phyloP scores from a whole-genome alignment of 2,329 filamentous ascomycete species.

The Fusarium proliferatum region DNA sequence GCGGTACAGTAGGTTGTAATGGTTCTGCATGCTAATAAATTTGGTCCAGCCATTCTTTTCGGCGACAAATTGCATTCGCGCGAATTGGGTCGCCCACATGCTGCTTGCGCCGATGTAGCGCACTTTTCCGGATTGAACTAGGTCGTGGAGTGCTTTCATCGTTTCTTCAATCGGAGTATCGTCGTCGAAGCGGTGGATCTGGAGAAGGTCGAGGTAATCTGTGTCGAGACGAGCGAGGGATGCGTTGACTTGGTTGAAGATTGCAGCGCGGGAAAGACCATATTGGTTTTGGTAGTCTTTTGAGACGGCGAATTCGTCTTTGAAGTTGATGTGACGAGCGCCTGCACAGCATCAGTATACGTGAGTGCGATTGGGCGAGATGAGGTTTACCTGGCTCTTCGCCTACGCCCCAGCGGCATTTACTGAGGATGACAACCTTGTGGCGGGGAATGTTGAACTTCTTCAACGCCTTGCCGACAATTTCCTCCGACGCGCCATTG shows the following conservation, averaged over 20 bases:
- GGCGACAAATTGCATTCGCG: constrained; percentile 62
- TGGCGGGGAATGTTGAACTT: constrained; percentile 30
- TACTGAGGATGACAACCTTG: constrained; percentile 29
- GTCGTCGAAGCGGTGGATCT: constrained; percentile 63
- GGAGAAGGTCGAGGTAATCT: constrained; percentile 64
- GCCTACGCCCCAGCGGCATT: constrained; percentile 32
- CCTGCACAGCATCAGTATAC: not conserved
- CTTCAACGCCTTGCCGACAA: constrained; percentile 28
- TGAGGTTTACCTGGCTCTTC: constrained; percentile 21
- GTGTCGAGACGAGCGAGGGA: constrained; percentile 36
- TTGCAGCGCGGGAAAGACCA: constrained; percentile 30
- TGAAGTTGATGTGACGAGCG: constrained; percentile 18
- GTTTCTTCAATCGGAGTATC: constrained; percentile 63
- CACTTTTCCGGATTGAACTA: constrained; percentile 67
- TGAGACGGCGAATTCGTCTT: constrained; percentile 17
- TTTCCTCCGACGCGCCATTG: constrained; percentile 25
- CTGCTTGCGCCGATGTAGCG: constrained; percentile 62
- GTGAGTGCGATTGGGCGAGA: fast-evolving
- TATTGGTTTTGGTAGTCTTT: constrained; percentile 41
- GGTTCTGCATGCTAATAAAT: constrained; percentile 68
- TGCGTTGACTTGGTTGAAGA: constrained; percentile 36
- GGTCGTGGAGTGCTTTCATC: constrained; percentile 67
- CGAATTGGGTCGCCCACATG: constrained; percentile 61
- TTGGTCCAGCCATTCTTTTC: constrained; percentile 67
- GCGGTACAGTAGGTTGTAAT: constrained; percentile 65